Base-by-base conservation (phyloP, 768 basidiomycete genomes). In the Glaciozyma antarctica region DNA sequence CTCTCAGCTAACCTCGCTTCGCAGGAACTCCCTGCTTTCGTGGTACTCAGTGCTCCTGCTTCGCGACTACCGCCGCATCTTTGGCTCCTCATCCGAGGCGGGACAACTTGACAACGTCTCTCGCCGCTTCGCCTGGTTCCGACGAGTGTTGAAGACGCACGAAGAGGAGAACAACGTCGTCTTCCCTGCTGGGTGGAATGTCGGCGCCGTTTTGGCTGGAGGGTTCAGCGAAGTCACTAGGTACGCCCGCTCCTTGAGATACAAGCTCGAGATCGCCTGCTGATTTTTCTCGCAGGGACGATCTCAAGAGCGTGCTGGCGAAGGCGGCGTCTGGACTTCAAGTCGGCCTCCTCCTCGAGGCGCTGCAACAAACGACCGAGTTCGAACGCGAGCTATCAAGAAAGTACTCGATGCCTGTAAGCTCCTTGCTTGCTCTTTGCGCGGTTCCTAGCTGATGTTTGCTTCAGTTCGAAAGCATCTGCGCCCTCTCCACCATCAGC, bases 51-150 rank as follows among this genome's bases (percentile, higher is more conserved):
- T 87, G 15, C 81, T 93, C 21, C 90, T 95, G 71, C 81, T 99
- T 30, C 90, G 90, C 75, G 95, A 98, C 75, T 99, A 98, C 75
- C 86, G 92, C 16, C 86, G 92, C 26, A 93, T 99, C 74, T 98
- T 99, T 78, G 85, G 88, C 57, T 84, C 88, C 10, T 86, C 85
- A 8, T 92, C 95, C 68, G 95, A 98, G 77, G 81, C 95, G 2
- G 95, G 94, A 5, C 90, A 95, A 72, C 80, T 99, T 54, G 95
- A 99, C 78, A 99, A 99, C 69, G 81, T 95, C 9, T 84, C 90
- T 0, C 81, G 95, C 21, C 83, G 95, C 49, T 98, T 90, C 71
- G 90, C 92, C 6, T 99, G 93, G 92, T 98, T 97, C 78, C 81
- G 88, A 26, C 83, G 93, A 34, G 76, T 92, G 38, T 78, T 99